phyloP scores from a whole-genome alignment of 352 stramenopile species.

The Phytophthora palmivora region DNA sequence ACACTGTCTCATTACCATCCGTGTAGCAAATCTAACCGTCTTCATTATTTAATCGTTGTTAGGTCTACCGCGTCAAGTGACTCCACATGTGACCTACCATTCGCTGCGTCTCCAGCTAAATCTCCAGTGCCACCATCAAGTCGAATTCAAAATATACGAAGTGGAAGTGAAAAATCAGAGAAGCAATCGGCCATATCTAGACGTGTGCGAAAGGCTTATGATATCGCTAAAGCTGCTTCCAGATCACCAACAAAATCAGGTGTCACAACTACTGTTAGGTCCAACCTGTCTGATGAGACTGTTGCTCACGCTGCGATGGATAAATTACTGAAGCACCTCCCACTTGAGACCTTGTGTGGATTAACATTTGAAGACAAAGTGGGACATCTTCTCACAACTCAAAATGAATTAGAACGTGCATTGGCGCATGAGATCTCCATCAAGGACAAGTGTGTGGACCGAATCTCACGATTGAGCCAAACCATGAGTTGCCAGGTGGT shows the following conservation, averaged over 20 bases:
- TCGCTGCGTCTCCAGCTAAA: background rate
- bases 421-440: constrained; percentile 55
- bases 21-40: background rate
- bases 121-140: constrained; percentile 11
- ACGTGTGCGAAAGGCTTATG: constrained; percentile 57
- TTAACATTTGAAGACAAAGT: constrained; percentile 61
- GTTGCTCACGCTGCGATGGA: constrained; percentile 42
- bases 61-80: constrained; percentile 49
- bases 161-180: constrained; percentile 18
- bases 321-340: constrained; percentile 40
- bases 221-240: constrained; percentile 53
- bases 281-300: constrained; percentile 14
- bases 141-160: constrained; percentile 24
- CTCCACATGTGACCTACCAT: constrained; percentile 29
- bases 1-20: background rate
- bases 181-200: constrained; percentile 46
- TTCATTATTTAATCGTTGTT: constrained; percentile 1
- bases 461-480: constrained; percentile 74
- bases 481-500: constrained; percentile 70
- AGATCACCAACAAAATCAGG: constrained; percentile 7
- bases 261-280: background rate
- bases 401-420: constrained; percentile 44
- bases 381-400: constrained; percentile 38
- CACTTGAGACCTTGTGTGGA: constrained; percentile 18
- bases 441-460: constrained; percentile 76